Evolutionary conservation across 768 basidiomycete species (phyloP).

Genomic region (Suillus discolor): DNA sequence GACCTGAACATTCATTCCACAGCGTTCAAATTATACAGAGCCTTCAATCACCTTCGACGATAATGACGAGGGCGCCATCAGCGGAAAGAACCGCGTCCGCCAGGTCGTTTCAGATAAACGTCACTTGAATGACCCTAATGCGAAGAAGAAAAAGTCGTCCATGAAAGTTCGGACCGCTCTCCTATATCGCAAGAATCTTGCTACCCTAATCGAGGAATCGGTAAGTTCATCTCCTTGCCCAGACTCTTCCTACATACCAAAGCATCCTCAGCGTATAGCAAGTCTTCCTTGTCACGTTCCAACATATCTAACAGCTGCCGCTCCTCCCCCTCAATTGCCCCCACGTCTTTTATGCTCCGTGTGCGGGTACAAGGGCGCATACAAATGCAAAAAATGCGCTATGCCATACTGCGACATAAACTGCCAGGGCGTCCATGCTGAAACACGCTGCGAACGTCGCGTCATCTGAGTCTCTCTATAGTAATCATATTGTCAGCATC

Average conservation of each 20-base stretch:
- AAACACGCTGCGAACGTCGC: conserved; percentile 80
- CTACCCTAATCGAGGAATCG: conserved; percentile 75
- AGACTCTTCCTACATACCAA: background rate
- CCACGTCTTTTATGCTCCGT: conserved; percentile 80
- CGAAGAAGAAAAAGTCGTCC: conserved; percentile 72
- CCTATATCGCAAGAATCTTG: conserved; percentile 80
- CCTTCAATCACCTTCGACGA: conserved; percentile 46
- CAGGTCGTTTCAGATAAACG: conserved; percentile 6
- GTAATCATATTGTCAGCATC: background rate
- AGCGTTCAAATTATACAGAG: conserved; percentile 83
- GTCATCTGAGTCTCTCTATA: conserved; percentile 44
- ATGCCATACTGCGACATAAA: conserved; percentile 75
- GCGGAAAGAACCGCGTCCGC: conserved; percentile 38
- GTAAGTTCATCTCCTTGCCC: conserved; percentile 45
- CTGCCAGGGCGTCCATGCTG: conserved; percentile 74
- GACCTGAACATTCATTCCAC: conserved; percentile 17
- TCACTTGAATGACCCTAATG: conserved; percentile 33
- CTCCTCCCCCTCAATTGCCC: conserved; percentile 62
- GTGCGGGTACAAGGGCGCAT: conserved; percentile 82
- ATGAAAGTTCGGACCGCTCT: conserved; percentile 81
- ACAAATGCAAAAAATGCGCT: conserved; percentile 77
- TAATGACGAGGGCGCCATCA: conserved; percentile 50
- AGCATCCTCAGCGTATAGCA: conserved; percentile 53
- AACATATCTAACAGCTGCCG: conserved; percentile 71
- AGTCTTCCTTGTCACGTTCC: conserved; percentile 53